Evolutionary conservation across 2,329 filamentous ascomycete genomes (phyloP), one percentile per base, ranked within the genome.

Genomic region (Amphichorda felina): DNA sequence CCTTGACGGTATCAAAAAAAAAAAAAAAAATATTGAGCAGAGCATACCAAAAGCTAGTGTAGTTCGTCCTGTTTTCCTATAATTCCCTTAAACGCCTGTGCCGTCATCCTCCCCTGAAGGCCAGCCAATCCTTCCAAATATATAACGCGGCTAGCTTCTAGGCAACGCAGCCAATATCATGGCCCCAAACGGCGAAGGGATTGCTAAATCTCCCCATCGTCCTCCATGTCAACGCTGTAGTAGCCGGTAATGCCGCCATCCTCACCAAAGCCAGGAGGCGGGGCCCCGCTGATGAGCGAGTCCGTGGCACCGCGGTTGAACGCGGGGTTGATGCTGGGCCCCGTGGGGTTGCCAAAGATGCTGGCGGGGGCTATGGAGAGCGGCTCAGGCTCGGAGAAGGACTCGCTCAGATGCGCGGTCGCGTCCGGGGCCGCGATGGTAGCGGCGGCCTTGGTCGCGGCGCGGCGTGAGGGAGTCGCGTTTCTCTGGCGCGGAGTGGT

Each of bases 341-440:
- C 26, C 26, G n/a, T 28, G 26, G 11, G 22, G 15, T 31, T 30
- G 7, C 35, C 35, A 27, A 36, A 32, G 28, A 36, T 36, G 35
- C 28, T 36, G 17, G 21, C 21, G 21, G 35, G 35, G 11, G 18
- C 28, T 5, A 26, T 16, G 26, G 34, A 11, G 14, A 10, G 26
- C 16, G 13, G 24, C 15, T 30, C 34, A 10, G 18, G 8, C 10
- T 36, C 34, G 13, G 33, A 35, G 25, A 3, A 21, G 30, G 21
- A 35, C 33, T 35, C 19, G 14, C 33, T 35, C n/a, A 15, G 14
- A 18, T 18, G 13, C 18, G 31, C 18, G n/a, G 31, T 8, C 10
- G 21, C 18, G 16, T 19, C 30, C 30, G 14, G 5, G 36, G 36
- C 18, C 13, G 30, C 33, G 18, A 33, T 33, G 8, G 33, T 30